Base-by-base conservation (phyloP, 2,329 filamentous ascomycete genomes). In the Aspergillus glaucus region DNA sequence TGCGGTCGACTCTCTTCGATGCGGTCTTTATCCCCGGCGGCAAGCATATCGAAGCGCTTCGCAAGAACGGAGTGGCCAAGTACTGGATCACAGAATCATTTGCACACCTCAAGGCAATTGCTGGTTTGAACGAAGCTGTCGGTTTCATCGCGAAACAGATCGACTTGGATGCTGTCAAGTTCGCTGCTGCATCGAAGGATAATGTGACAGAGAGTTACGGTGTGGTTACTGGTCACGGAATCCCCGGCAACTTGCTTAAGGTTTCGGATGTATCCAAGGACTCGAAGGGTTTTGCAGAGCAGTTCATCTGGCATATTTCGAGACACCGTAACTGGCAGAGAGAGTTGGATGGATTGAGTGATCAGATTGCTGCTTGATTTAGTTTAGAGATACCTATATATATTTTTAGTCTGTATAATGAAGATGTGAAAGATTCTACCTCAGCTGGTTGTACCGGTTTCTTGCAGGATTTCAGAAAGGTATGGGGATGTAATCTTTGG, bases 1-100 rank as follows among this genome's bases (percentile, higher is more conserved):
- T 86, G 78, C 80, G 88, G 14, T 88, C 84, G 4, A 71, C 84
- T 32, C 82, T 93, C 76, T 92, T 92, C 54, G 88, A 93, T 62
- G 84, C 86, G 0, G 62, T 91, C 24, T 90, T 89, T 61, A 72
- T 94, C 2, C 87, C 87, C 1, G 87, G 87, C 1, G 88, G 88
- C 1, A 73, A 77, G 0, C 75, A 83, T 1, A 70, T 87, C 19
- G 69, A 76, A 37, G 80, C 79, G 0, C 77, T 93, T 0, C 71
- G 77, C 47, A 83, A 84, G 73, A 88, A 79, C 54, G 87, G 88
- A 0, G 82, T 87, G 14, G 86, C 85, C 0, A 66, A 87, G 6
- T 85, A 91, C 70, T 92, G 85, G 81, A 71, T 92, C 2, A 79
- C 86, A 2, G 88, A 93, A 67, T 85, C 87, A 0, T 93, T 91